phyloP scores from a whole-genome alignment of 1,284 basidiomycete genomes.

The Stereum hirsutum region DNA sequence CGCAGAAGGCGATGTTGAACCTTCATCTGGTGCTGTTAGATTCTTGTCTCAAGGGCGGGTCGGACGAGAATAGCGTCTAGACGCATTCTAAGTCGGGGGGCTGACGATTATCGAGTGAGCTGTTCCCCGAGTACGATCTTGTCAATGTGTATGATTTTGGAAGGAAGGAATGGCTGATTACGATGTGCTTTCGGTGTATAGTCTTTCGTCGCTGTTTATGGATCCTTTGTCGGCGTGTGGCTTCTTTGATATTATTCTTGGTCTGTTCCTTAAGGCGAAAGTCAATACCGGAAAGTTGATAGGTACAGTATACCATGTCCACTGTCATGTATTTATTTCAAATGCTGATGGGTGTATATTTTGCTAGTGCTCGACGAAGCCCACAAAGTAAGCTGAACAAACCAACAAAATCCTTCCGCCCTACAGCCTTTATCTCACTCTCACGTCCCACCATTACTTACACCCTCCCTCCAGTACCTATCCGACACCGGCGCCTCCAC shows the following conservation, averaged over 20 bases:
- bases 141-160: not conserved
- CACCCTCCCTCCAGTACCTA: constrained; percentile 14
- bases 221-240: constrained; percentile 54
- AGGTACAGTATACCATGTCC: too few species aligned
- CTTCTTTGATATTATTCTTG: constrained; percentile 53
- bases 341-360: too few species aligned
- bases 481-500: constrained; percentile 13
- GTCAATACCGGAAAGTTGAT: constrained; percentile 53
- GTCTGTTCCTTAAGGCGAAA: constrained; percentile 49
- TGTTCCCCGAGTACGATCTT: not conserved
- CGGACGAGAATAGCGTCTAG: constrained; percentile 4
- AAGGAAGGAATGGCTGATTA: too few species aligned
- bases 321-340: too few species aligned
- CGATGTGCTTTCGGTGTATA: too few species aligned
- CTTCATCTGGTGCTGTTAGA: constrained; percentile 17
- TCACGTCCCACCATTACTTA: too few species aligned
- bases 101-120: constrained; percentile 19
- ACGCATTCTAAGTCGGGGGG: constrained; percentile 16
- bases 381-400: constrained; percentile 41
- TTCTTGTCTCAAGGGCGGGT: constrained; percentile 12
- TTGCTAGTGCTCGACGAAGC: constrained; percentile 49
- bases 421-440: too few species aligned
- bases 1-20: constrained; percentile 16
- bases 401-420: not conserved
- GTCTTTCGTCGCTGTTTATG: constrained; percentile 61